phyloP scores from a whole-genome alignment of 495 filamentous ascomycete genomes.

The Penicillium egyptiacum region DNA sequence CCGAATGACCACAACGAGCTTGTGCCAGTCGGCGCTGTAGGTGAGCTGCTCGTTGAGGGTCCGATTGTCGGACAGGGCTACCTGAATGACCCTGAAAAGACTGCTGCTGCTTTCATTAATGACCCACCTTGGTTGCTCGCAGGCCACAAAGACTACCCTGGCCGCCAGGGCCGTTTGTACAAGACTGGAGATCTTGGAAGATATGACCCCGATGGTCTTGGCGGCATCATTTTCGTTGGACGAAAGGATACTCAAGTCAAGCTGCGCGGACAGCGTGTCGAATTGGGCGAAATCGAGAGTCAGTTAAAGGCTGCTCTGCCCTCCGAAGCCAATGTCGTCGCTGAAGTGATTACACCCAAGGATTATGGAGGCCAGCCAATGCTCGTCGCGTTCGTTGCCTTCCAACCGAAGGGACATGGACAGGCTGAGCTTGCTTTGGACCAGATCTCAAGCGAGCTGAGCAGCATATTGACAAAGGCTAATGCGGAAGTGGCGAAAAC shows the following conservation, averaged over 20 bases:
- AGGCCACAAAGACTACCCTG: conserved; percentile 36
- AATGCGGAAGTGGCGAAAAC: conserved; percentile 32
- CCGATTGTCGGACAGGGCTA: conserved; percentile 54
- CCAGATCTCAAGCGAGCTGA: conserved; percentile 23
- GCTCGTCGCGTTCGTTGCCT: conserved; percentile 42
- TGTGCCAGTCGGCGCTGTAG: conserved; percentile 51
- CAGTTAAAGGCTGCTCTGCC: conserved; percentile 36
- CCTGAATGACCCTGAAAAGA: conserved; percentile 48
- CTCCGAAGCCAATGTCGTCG: conserved; percentile 34
- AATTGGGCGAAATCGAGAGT: conserved; percentile 56
- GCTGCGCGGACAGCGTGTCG: conserved; percentile 60
- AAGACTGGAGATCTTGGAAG: conserved; percentile 55
- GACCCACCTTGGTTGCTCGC: conserved; percentile 48
- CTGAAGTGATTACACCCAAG: conserved; percentile 40
- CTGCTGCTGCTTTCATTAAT: conserved; percentile 46
- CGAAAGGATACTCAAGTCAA: conserved; percentile 65
- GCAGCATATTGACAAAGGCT: conserved; percentile 23
- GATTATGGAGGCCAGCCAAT: conserved; percentile 32
- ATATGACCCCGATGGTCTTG: conserved; percentile 53
- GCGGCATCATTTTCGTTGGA: conserved; percentile 56
- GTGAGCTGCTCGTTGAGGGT: conserved; percentile 57
- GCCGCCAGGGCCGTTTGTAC: conserved; percentile 44
- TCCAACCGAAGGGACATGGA: conserved; percentile 23
- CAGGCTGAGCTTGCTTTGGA: conserved; percentile 19
- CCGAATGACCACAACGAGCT: conserved; percentile 45